These are phyloP conservation scores for Colletotrichum paranaense DNA, from an alignment of 2,329 filamentous ascomycete genomes.

Conservation along the genomic window DNA sequence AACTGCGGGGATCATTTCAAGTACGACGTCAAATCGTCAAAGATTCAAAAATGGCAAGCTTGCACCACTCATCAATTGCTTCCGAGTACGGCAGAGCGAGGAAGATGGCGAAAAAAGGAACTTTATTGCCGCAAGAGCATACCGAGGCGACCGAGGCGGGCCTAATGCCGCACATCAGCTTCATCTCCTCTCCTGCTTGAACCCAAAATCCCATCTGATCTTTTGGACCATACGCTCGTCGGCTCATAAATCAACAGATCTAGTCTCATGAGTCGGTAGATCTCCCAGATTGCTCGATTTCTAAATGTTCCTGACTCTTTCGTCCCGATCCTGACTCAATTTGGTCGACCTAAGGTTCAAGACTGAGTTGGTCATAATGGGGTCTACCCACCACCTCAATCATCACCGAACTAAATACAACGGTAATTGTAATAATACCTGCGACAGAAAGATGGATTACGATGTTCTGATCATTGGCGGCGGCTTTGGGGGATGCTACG, in stretches of 20 bases:
- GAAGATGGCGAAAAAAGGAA: too few relatives aligned
- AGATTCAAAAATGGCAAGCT: background rate
- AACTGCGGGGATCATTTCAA: background rate
- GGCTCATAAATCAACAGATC: background rate
- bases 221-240: background rate
- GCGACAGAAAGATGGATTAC: slow-evolving; percentile 6
- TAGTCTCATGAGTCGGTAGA: background rate
- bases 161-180: background rate
- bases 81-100: too few relatives aligned
- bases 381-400: slow-evolving; percentile 10
- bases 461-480: slow-evolving; percentile 42
- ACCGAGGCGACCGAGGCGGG: background rate
- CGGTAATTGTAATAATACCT: too few relatives aligned
- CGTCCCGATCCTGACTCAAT: background rate
- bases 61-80: background rate
- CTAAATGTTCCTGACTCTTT: background rate
- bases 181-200: background rate
- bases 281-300: background rate
- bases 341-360: background rate
- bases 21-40: background rate
- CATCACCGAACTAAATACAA: background rate
- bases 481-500: slow-evolving; percentile 41
- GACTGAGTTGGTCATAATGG: slow-evolving; percentile 12
- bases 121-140: background rate
- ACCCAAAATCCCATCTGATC: background rate